These are phyloP conservation scores for Verticillium isaacii DNA, from an alignment of 2,329 filamentous ascomycete genomes.

Conservation along the genomic window DNA sequence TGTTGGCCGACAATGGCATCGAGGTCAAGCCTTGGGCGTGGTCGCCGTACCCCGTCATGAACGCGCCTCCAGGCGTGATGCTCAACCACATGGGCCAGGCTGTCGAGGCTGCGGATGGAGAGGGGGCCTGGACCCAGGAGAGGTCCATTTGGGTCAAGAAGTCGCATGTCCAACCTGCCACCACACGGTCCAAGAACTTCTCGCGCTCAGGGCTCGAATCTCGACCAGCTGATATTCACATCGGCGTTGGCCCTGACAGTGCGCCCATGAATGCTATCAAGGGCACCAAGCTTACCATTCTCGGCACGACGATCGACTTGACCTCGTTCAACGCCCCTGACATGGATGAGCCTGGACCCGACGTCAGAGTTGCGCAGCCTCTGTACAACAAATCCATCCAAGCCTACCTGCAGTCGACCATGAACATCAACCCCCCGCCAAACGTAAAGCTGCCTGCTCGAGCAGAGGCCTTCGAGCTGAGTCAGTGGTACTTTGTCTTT, in stretches of 20 bases:
- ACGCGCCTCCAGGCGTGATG: conserved; percentile 16
- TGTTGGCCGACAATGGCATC: conserved; percentile 56
- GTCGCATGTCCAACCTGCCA: conserved; percentile 9
- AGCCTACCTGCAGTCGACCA: conserved; percentile 61
- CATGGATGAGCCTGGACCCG: conserved; percentile 54
- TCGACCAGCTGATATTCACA: conserved; percentile 55
- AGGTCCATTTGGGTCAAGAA: conserved; percentile 30
- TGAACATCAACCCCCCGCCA: conserved; percentile 54
- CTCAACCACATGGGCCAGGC: conserved; percentile 20
- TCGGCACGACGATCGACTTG: conserved; percentile 76
- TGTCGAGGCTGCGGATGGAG: conserved; percentile 14
- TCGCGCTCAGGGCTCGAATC: conserved; percentile 31
- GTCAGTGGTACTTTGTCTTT: conserved; percentile 71
- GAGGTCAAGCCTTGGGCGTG: conserved; percentile 50
- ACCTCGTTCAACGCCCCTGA: conserved; percentile 66
- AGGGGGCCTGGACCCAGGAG: conserved; percentile 25
- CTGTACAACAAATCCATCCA: conserved; percentile 69
- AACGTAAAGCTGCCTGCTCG: conserved; percentile 58
- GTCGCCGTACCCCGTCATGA: conserved; percentile 9
- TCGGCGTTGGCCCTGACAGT: conserved; percentile 60
- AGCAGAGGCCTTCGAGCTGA: conserved; percentile 62
- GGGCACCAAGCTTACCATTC: conserved; percentile 70
- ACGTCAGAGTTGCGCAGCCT: conserved; percentile 32
- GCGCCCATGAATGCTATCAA: conserved; percentile 68
- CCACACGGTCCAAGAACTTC: conserved; percentile 16